Conservation (phyloP, 2,329 filamentous ascomycete genomes). For the Colletotrichum sojae region DNA sequence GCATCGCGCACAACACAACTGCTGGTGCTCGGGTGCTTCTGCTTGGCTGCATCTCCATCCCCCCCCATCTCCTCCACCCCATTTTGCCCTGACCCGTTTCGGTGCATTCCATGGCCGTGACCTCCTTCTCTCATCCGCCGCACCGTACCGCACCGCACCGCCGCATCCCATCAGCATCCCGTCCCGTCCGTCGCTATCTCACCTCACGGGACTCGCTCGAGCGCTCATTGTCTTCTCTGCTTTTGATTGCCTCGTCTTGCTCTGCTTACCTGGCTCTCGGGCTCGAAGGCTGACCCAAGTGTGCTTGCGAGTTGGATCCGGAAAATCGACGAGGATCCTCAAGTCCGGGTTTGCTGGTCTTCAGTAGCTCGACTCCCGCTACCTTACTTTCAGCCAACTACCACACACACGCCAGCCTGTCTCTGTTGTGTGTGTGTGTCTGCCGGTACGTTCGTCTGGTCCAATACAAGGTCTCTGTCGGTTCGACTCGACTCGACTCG, state of each 20-base stretch:
- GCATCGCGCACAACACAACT: slow-evolving; percentile 37
- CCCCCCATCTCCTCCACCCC: slow-evolving; percentile 18
- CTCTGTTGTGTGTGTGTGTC: neutral
- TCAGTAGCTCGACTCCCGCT: slow-evolving; percentile 4
- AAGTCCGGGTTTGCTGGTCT: slow-evolving; percentile 11
- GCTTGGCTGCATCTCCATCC: slow-evolving; percentile 20
- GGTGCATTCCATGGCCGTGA: slow-evolving; percentile 39
- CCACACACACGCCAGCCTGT: slow-evolving; percentile 1
- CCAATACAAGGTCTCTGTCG: slow-evolving; percentile 30
- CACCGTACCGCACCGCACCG: slow-evolving; percentile 27
- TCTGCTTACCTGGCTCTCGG: slow-evolving; percentile 1
- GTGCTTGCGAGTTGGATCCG: slow-evolving; percentile 2
- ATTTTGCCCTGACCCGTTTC: slow-evolving; percentile 33
- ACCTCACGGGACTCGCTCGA: slow-evolving; percentile 10
- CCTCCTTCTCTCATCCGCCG: slow-evolving; percentile 20
- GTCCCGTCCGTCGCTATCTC: slow-evolving; percentile 28
- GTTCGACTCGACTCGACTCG: slow-evolving; percentile 18
- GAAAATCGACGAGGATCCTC: slow-evolving; percentile 8
- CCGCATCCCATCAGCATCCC: slow-evolving; percentile 36
- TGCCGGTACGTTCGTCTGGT: slow-evolving; percentile 27
- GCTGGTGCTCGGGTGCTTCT: slow-evolving; percentile 2
- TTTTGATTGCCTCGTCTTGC: neutral
- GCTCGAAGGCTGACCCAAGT: neutral
- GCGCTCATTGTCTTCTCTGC: neutral
- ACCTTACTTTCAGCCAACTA: slow-evolving; percentile 17